phyloP scores from a whole-genome alignment of 208 protist genomes.

The Wallacemonas sp. region DNA sequence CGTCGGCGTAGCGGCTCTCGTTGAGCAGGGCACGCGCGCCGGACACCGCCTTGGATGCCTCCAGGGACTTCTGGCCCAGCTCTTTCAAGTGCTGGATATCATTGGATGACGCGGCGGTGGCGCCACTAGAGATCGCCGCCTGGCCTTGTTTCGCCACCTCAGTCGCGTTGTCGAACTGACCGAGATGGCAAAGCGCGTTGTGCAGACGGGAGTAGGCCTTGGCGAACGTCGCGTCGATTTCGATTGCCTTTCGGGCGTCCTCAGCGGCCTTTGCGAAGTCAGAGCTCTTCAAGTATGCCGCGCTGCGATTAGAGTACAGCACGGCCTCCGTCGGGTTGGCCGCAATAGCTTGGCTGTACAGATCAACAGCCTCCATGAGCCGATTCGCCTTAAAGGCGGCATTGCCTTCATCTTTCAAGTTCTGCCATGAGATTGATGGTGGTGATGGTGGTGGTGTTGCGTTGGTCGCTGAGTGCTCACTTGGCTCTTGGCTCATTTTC shows the following conservation, averaged over 20 bases:
- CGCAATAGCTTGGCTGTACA: conserved; percentile 88
- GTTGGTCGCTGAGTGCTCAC: no score
- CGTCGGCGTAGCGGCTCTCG: conserved; percentile 31
- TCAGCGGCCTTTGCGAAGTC: conserved; percentile 50
- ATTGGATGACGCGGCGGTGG: conserved; percentile 23
- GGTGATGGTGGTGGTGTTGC: not conserved
- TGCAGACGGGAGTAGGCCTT: conserved; percentile 90
- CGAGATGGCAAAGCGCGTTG: conserved; percentile 78
- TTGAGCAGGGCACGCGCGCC: conserved; percentile 39
- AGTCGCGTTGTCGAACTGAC: conserved; percentile 58
- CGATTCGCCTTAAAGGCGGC: conserved; percentile 77
- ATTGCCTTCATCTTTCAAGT: conserved; percentile 90
- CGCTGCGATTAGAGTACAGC: conserved; percentile 93
- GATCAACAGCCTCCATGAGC: conserved; percentile 75
- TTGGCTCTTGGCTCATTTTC: conserved; percentile 5
- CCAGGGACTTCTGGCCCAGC: conserved; percentile 37
- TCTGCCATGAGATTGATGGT: conserved; percentile 31
- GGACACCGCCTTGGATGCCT: conserved; percentile 42
- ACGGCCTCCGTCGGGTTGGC: conserved; percentile 60
- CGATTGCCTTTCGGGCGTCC: conserved; percentile 76
- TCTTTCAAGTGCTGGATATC: conserved; percentile 55
- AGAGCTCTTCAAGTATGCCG: conserved; percentile 71
- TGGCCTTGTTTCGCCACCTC: conserved; percentile 22
- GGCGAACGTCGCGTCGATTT: conserved; percentile 72
- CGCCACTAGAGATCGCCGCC: not conserved